Evolutionary conservation across 805 yeast genomes (phyloP).

Genomic region (Candida wancherniae): DNA sequence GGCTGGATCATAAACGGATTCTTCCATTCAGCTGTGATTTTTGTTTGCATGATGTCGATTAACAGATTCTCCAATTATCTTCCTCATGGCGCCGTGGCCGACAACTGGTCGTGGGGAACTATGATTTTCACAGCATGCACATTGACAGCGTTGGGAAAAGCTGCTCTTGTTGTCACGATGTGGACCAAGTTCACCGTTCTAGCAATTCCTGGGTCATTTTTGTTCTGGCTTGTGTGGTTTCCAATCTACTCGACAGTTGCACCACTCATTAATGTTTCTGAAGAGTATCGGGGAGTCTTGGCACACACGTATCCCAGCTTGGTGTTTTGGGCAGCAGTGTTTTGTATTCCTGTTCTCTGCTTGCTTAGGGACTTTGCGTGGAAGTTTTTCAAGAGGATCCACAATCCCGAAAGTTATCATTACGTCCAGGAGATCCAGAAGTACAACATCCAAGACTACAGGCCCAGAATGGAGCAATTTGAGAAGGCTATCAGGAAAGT

Average conservation of each 20-base stretch:
- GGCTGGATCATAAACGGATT: conserved; percentile 96
- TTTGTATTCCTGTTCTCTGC: conserved; percentile 75
- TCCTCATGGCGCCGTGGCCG: conserved; percentile 64
- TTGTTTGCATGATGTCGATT: conserved; percentile 63
- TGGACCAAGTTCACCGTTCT: conserved; percentile 92
- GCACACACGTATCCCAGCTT: conserved; percentile 70
- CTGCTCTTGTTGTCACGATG: conserved; percentile 82
- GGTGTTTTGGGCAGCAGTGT: conserved; percentile 76
- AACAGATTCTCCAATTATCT: conserved; percentile 65
- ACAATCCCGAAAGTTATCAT: conserved; percentile 88
- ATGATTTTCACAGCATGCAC: conserved; percentile 84
- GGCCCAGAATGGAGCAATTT: conserved; percentile 96
- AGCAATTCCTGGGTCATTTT: conserved; percentile 92
- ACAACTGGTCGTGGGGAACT: conserved; percentile 95
- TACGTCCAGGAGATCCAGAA: conserved; percentile 96
- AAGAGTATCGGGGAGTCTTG: conserved; percentile 78
- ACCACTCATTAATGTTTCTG: conserved; percentile 76
- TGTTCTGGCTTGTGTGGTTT: conserved; percentile 78
- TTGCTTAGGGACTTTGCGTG: conserved; percentile 83
- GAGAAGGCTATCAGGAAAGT: conserved; percentile 96
- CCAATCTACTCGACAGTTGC: conserved; percentile 86
- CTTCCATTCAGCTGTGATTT: conserved; percentile 84
- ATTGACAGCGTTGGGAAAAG: conserved; percentile 88
- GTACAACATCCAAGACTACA: conserved; percentile 84
- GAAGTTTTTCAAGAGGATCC: conserved; percentile 92